These are phyloP conservation scores for Gracilaria gracilis DNA, from an alignment of 23 red algal genomes.

Conservation along the genomic window DNA sequence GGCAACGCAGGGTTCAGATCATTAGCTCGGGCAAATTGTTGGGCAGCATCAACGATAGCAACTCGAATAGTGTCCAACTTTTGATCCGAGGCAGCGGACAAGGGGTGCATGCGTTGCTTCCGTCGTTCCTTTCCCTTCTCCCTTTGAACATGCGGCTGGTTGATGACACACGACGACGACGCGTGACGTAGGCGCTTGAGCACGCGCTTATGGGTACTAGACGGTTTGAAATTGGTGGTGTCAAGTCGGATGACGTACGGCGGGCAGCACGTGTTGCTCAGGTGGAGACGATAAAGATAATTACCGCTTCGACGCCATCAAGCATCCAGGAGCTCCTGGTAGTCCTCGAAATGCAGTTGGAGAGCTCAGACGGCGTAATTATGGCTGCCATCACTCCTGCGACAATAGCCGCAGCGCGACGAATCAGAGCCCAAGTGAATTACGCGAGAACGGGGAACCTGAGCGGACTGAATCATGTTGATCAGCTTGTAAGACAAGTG, in stretches of 20 bases:
- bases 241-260: conserved; percentile 84
- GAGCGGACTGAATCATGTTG: conserved; percentile 22
- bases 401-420: conserved; percentile 64
- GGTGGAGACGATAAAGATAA: conserved; percentile 85
- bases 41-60: not conserved
- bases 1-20: not conserved
- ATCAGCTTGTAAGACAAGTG: not conserved
- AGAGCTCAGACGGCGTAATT: conserved; percentile 75
- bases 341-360: conserved; percentile 71
- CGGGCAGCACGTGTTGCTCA: conserved; percentile 82
- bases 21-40: not conserved
- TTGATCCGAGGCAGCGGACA: not conserved
- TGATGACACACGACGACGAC: not conserved
- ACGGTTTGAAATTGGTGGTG: conserved; percentile 35
- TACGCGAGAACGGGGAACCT: conserved; percentile 37
- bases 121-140: not conserved
- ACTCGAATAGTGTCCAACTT: not conserved
- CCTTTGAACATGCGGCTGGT: no score
- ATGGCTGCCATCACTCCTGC: not conserved
- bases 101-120: not conserved
- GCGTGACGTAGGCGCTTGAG: conserved; percentile 50
- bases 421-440: conserved; percentile 40
- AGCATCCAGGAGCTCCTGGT: conserved; percentile 77
- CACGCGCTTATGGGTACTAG: conserved; percentile 66
- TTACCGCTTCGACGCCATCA: conserved; percentile 90